Evolutionary conservation across 2,329 filamentous ascomycete species (phyloP), one percentile per base, ranked within the genome.

Genomic region (Botryosphaeria agaves): DNA sequence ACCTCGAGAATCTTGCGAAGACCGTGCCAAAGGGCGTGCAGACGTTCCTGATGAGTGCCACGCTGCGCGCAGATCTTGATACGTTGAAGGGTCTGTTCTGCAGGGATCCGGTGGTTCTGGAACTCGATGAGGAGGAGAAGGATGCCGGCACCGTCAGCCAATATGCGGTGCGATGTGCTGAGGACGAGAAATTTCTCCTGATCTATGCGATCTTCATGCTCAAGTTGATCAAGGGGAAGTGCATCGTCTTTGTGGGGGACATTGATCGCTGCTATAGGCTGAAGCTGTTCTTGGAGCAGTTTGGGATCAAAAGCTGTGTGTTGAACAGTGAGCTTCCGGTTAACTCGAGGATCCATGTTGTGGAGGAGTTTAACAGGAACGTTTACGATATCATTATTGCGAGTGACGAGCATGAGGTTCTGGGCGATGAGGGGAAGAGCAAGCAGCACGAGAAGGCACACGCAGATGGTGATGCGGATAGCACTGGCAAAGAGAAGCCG

Each of bases 351-450:
- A 73, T 94, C 23, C 87, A 98, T 49, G 84, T 93, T 2, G 87
- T 98, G 3, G 80, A 95, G 44, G 84, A 95, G 51, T 98, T 98
- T 58, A 98, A 95, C 60, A 80, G 81, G 55, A 81, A 82, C 31
- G 75, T 95, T 5, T 98, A 98, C 63, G 87, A 98, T 44, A 94
- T 95, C 37, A 85, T 98, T 41, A 93, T 98, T 44, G 89, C 89
- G 1, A 85, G 83, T 1, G 89, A 98, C 43, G 85, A 93, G 49
- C 77, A 80, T 39, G 84, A 92, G 47, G 70, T 91, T 7, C 53
- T 93, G 7, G 83, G 79, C 8, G 71, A 76, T 31, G 61, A 64
- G 14, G 36, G 38, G 14, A 51, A 47, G 34, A 40, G 32, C n/a
- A 43, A 42, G 35, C 33, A 36, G 18, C 38, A 32, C 5, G 32